Conservation (phyloP, 1,139 yeast species). For the Saccharomycopsis phalli region DNA sequence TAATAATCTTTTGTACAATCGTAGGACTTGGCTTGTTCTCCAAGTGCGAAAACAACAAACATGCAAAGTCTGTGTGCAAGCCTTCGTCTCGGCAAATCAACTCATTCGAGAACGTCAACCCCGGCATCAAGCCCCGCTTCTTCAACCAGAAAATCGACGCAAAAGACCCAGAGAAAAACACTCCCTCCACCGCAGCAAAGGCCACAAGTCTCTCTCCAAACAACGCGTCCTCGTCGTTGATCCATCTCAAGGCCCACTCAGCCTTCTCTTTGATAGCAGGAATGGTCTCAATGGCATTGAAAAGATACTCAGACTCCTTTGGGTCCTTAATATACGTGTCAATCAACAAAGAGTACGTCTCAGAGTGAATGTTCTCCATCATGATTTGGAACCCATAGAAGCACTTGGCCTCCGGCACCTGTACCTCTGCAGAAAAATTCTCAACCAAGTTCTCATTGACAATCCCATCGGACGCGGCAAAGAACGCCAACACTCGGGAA, state of each 20-base stretch:
- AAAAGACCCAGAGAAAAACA: slow-evolving; percentile 94
- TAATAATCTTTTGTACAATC: slow-evolving; percentile 76
- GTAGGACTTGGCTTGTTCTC: slow-evolving; percentile 76
- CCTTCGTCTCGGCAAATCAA: slow-evolving; percentile 98
- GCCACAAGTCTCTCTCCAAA: slow-evolving; percentile 96
- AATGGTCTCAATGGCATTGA: slow-evolving; percentile 89
- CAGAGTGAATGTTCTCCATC: slow-evolving; percentile 99
- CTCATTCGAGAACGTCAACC: slow-evolving; percentile 93
- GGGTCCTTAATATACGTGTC: slow-evolving; percentile 96
- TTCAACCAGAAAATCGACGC: slow-evolving; percentile 98
- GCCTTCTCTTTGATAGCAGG: slow-evolving; percentile 96
- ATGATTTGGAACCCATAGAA: slow-evolving; percentile 98
- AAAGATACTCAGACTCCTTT: slow-evolving; percentile 76
- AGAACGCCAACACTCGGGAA: slow-evolving; percentile 92
- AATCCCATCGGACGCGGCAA: slow-evolving; percentile 97
- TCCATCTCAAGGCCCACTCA: slow-evolving; percentile 98
- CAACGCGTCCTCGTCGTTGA: slow-evolving; percentile 73
- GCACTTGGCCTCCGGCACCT: slow-evolving; percentile 95
- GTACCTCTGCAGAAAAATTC: slow-evolving; percentile 95
- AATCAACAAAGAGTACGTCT: slow-evolving; percentile 88
- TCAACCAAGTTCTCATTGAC: slow-evolving; percentile 96
- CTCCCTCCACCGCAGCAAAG: slow-evolving; percentile 98
- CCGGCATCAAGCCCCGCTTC: slow-evolving; percentile 98
- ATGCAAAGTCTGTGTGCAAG: slow-evolving; percentile 95
- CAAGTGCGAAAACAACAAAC: slow-evolving; percentile 87